Conservation (phyloP, 805 yeast genomes). For the Trichomonascus vanleenenianus region DNA sequence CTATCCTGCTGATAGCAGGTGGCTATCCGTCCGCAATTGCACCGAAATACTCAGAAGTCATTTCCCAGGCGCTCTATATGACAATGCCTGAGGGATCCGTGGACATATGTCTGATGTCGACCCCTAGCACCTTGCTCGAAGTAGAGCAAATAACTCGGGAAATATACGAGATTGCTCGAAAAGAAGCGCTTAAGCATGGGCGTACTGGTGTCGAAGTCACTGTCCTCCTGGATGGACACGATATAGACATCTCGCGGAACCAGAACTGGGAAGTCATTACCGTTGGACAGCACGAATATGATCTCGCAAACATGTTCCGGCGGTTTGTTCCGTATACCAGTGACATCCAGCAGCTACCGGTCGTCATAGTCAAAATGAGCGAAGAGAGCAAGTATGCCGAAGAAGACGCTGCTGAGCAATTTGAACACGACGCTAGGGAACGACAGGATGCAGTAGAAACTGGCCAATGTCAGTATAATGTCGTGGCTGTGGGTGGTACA, state of each 20-base stretch:
- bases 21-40: constrained; percentile 5
- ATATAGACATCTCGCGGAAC: constrained; percentile 18
- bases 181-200: constrained; percentile 12
- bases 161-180: constrained; percentile 21
- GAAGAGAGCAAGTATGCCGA: neutral
- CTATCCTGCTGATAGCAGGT: constrained; percentile 20
- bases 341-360: constrained; percentile 17
- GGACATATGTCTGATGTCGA: constrained; percentile 23
- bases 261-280: constrained; percentile 29
- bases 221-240: constrained; percentile 28
- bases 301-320: constrained; percentile 15
- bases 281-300: constrained; percentile 22
- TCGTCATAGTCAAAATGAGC: constrained; percentile 13
- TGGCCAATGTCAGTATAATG: constrained; percentile 5
- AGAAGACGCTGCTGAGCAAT: neutral
- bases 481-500: constrained; percentile 78
- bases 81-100: constrained; percentile 24
- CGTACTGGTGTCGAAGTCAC: constrained; percentile 19
- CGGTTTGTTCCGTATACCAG: constrained; percentile 15
- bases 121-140: constrained; percentile 20
- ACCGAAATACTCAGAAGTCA: constrained; percentile 16
- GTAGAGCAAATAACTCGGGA: constrained; percentile 20
- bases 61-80: constrained; percentile 23
- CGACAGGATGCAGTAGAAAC: constrained; percentile 7
- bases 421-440: constrained; percentile 5